These are phyloP conservation scores for Zea mays DNA, from an alignment of 176 grass and related monocot genomes.

Conservation along the genomic window Zm-B73-REFERENCE-NAM-5.0 NC_050103.1:175493001-175493500, in stretches of 20 bases:
- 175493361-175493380: too few relatives aligned
- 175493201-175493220: conserved; percentile 9
- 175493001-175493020: not conserved
- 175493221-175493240: not conserved
- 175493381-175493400: too few relatives aligned
- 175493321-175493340: not conserved
- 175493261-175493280: not conserved
- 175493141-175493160: not conserved
- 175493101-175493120: not conserved
- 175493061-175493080: not conserved
- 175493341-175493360: not conserved
- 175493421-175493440: too few relatives aligned
- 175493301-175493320: not conserved
- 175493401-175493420: too few relatives aligned
- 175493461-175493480: too few relatives aligned
- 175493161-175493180: not conserved
- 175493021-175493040: conserved; percentile 8
- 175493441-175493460: too few relatives aligned
- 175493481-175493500: too few relatives aligned
- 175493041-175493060: not conserved
- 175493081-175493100: not conserved
- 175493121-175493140: conserved; percentile 5
- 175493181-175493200: not conserved
- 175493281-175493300: not conserved
- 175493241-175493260: not conserved